phyloP scores from a whole-genome alignment of 495 filamentous ascomycete genomes.

The Aspergillus steynii region DNA sequence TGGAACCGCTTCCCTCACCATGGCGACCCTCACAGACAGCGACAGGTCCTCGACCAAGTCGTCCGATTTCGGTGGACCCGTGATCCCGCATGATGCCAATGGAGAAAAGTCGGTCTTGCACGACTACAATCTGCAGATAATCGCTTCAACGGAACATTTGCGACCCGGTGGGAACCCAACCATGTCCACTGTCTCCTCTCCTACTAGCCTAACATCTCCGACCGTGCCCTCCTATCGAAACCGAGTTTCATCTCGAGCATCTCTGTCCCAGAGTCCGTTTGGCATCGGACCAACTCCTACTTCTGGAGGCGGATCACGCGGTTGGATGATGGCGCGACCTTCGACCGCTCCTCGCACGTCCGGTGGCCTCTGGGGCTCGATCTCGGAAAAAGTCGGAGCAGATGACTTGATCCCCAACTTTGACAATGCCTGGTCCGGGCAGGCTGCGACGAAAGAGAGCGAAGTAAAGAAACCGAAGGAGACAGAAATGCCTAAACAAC shows the following conservation, averaged over 20 bases:
- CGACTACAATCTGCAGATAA: slow-evolving; percentile 75
- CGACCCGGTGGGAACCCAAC: slow-evolving; percentile 51
- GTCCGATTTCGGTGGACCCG: slow-evolving; percentile 20
- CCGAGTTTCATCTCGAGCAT: slow-evolving; percentile 34
- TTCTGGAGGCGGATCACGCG: slow-evolving; percentile 20
- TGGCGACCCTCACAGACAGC: slow-evolving; percentile 72
- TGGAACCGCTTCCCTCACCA: slow-evolving; percentile 83
- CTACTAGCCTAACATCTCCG: slow-evolving; percentile 25
- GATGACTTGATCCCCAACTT: slow-evolving; percentile 43
- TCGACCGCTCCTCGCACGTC: slow-evolving; percentile 23
- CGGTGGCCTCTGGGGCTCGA: slow-evolving; percentile 40
- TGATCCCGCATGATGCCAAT: slow-evolving; percentile 17
- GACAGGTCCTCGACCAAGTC: slow-evolving; percentile 25
- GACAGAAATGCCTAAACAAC: slow-evolving; percentile 25
- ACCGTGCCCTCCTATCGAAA: slow-evolving; percentile 25
- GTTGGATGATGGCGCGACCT: slow-evolving; percentile 31
- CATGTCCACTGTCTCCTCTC: slow-evolving; percentile 27
- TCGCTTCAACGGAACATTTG: slow-evolving; percentile 81
- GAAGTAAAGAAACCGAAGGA: slow-evolving; percentile 5
- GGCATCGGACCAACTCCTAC: slow-evolving; percentile 26
- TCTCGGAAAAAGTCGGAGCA: slow-evolving; percentile 23
- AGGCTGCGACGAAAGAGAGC: background rate
- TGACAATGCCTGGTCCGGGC: slow-evolving; percentile 25
- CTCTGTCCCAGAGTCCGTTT: slow-evolving; percentile 27
- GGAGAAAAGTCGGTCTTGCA: slow-evolving; percentile 44